These are phyloP conservation scores for Rhizopogon rudus DNA, from an alignment of 768 basidiomycete genomes.

Conservation along the genomic window DNA sequence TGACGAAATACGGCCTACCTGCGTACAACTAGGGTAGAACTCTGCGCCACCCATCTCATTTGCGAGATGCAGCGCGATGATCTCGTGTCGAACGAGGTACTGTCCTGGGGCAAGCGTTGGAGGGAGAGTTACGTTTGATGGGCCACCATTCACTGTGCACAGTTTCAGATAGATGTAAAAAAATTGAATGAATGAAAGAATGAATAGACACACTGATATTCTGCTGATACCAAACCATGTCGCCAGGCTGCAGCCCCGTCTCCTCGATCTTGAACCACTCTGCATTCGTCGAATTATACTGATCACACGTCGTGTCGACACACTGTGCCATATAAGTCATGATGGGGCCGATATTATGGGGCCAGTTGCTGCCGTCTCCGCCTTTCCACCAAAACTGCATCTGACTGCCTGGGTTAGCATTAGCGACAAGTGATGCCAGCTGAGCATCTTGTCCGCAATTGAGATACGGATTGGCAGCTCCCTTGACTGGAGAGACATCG, in stretches of 20 bases:
- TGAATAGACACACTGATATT: constrained; percentile 42
- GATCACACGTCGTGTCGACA: constrained; percentile 47
- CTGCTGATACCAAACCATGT: constrained; percentile 46
- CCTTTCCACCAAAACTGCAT: constrained; percentile 54
- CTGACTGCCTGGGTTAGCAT: constrained; percentile 55
- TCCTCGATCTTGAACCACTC: constrained; percentile 75
- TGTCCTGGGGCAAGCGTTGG: constrained; percentile 56
- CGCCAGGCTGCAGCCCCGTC: constrained; percentile 35
- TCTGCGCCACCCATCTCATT: constrained; percentile 58
- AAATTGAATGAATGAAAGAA: not conserved
- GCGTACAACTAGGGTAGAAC: constrained; percentile 73
- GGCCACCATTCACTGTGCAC: constrained; percentile 32
- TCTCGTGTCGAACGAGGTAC: constrained; percentile 76
- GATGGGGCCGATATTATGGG: constrained; percentile 61
- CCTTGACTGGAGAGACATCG: constrained; percentile 46
- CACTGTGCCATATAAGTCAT: constrained; percentile 74
- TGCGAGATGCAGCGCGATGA: constrained; percentile 72
- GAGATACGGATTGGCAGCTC: constrained; percentile 47
- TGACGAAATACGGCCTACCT: constrained; percentile 18
- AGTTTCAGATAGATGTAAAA: not conserved
- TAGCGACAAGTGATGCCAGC: constrained; percentile 43
- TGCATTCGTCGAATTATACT: constrained; percentile 53
- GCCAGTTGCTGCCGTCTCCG: constrained; percentile 40
- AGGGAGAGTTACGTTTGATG: constrained; percentile 41
- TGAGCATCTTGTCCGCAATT: constrained; percentile 58